Base-by-base conservation (phyloP, 192 early-diverging fungal genomes). In the Linnemannia elongata region DNA sequence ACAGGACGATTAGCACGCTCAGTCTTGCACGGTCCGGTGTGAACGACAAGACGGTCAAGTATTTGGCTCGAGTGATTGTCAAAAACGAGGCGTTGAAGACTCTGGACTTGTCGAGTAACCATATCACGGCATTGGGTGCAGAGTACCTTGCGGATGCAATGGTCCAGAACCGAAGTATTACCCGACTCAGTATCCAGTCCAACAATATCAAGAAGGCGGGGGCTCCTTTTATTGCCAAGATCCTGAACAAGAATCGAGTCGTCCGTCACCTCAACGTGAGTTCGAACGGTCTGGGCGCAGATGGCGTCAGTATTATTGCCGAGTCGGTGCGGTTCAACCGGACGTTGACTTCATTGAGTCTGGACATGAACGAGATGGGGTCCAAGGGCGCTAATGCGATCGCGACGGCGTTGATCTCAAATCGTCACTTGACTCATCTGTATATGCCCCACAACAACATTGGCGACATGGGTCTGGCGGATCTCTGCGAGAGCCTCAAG, bases 11-110 rank as follows among this genome's bases (percentile, higher is more conserved):
- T 35, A 60, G 81, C 18, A 74, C 83, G 7, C 77, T 91, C 12
- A 89, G 89, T 55, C 71, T 91, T 33, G 80, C 80, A 22, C 76
- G 86, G 68, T 90, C 87, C 6, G 79, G 76, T 1, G 89, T 90
- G 33, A 88, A 89, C 45, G 90, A 91, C 80, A 87, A 90, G 78
- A 88, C 88, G 0, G 54, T 82, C 78, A 88, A 88, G 70, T 81
- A 88, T 24, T 44, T 91, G 20, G 82, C 81, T 3, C 74, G 83
- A 41, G 80, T 87, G 9, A 73, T 91, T 49, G 57, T 38, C 68
- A 81, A 82, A 76, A 88, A 85, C 30, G 79, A 78, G 30, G 71
- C 78, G 0, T 30, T 91, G 12, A 70, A 49, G 72, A 79, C 78
- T 18, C 44, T 91, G 76, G 87, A 91, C 24, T 42, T 91, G 12